These are phyloP conservation scores for Atalantia buxifolia DNA, from an alignment of 345 rosid species.

Conservation along the genomic window DNA sequence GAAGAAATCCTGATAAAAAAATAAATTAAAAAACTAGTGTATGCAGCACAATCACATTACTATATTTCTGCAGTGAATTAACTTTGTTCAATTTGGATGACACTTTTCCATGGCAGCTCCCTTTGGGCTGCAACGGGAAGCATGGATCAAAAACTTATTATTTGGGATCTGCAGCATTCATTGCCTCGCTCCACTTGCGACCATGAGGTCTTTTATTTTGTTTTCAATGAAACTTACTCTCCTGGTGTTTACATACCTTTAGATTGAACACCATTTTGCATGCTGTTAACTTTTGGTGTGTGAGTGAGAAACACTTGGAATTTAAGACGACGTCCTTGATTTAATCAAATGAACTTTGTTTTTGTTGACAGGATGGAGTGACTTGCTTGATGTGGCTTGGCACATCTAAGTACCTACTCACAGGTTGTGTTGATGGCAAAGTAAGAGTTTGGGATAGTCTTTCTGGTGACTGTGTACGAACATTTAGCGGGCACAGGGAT, in stretches of 20 bases:
- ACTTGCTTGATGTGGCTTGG: conserved; percentile 82
- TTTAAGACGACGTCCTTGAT: not conserved
- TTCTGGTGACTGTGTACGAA: conserved; percentile 62
- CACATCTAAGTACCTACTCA: conserved; percentile 55
- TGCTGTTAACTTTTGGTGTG: not conserved
- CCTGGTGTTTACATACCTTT: not conserved
- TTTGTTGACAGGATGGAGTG: conserved; percentile 61
- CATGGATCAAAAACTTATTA: conserved; percentile 75
- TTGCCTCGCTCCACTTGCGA: conserved; percentile 62
- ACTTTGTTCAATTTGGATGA: not conserved
- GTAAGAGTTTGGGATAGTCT: conserved; percentile 83
- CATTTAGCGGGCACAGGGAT: conserved; percentile 60
- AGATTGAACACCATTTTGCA: not conserved
- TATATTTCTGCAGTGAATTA: not conserved
- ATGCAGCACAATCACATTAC: not conserved
- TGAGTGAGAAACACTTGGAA: not conserved
- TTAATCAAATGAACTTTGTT: conserved; percentile 1
- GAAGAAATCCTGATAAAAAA: no score
- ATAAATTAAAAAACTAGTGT: not conserved
- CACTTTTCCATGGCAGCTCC: conserved; percentile 29
- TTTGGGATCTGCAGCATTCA: conserved; percentile 86
- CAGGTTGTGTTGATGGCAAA: conserved; percentile 76
- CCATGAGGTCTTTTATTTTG: conserved; percentile 48
- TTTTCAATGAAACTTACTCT: not conserved
- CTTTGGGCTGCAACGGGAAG: conserved; percentile 89